Base-by-base conservation (phyloP, 805 yeast genomes). In the Clavispora santaluciae region DNA sequence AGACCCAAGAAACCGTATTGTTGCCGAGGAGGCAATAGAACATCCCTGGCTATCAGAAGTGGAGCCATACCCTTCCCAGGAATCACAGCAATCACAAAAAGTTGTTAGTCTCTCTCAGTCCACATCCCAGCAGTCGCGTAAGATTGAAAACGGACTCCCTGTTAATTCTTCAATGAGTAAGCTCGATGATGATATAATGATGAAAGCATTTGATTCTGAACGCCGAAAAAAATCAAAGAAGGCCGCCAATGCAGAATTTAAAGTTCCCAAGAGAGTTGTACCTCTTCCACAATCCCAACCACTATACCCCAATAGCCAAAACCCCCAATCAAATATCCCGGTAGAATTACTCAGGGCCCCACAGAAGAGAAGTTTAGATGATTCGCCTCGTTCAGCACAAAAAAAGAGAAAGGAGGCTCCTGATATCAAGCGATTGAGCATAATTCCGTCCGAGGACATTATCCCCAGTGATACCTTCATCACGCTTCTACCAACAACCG, bases 21-120 rank as follows among this genome's bases (percentile, higher is more conserved):
- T 83, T 15, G 96, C 98, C 0, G 67, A 68, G 6, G 78, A 76
- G 41, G 97, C 97, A 0, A 68, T 91, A 35, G 58, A 67, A 15
- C 95, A 88, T 57, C 83, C 83, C 3, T 93, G 99, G 99, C 68
- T 91, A n/a, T 59, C 49, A 15, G 70, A 54, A 12, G 59, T 57
- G 2, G 60, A 54, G 15, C 51, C 53, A 42, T 54, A 46, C 35
- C 31, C 31, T 4, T 55, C 53, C 29, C 56, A 54, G 28, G 42
- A 38, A 25, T 50, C 60, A 7, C 56, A 54, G 42, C 29, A 44
- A 24, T 62, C 58, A 41, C 66, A 63, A 38, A 54, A 41, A 13
- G 70, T 75, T 40, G 67, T 81, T 3, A 80, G 87, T 48, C 61
- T 84, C 39, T 81, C 87, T 4, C 87, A 82, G 54, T 80, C 86